Base-by-base conservation (phyloP, 202 grass and related monocot species). In the Eragrostis tef region DNA sequence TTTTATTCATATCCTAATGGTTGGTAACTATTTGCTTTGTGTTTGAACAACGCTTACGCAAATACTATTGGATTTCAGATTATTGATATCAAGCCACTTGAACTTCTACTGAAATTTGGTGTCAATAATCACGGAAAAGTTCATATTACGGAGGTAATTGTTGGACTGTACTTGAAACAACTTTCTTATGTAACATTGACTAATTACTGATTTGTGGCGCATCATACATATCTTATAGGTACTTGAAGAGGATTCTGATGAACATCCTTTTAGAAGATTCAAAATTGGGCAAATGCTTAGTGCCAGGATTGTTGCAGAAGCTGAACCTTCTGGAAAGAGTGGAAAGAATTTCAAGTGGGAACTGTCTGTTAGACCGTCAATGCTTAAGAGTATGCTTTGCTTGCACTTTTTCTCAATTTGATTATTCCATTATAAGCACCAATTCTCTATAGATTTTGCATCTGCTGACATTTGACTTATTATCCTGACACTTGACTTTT, bases 71-170 rank as follows among this genome's bases (percentile, higher is more conserved):
- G 51, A 41, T 53, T 46, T 56, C 73, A 94, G 89, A 80, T 97
- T 91, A 66, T 91, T 45, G 87, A 93, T 64, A 98, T 94, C 73
- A 98, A 98, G 53, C 88, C 90, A 68, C 88, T 98, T 49, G 92
- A 94, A 66, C 61, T 98, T 73, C 16, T 88, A 87, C 41, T 94
- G 78, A 91, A 90, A 86, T 90, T 91, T 86, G 88, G 90, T 85
- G 65, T 11, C 62, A 91, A 88, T 78, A 91, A 85, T 86, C 88
- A 84, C 73, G 92, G 95, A 73, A 89, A 88, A 88, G 77, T 98
- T 71, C 95, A 98, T 87, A 88, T 94, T 82, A 94, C 92, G 9
- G 92, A 98, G 92, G 95, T 98, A 71, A 80, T 62, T 25, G 43
- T 73, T 54, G 31, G 15, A 63, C 22, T 79, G 76, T 67, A 56